These are phyloP conservation scores for Meira miltonrushii DNA, from an alignment of 1,284 basidiomycete species.

Conservation along the genomic window DNA sequence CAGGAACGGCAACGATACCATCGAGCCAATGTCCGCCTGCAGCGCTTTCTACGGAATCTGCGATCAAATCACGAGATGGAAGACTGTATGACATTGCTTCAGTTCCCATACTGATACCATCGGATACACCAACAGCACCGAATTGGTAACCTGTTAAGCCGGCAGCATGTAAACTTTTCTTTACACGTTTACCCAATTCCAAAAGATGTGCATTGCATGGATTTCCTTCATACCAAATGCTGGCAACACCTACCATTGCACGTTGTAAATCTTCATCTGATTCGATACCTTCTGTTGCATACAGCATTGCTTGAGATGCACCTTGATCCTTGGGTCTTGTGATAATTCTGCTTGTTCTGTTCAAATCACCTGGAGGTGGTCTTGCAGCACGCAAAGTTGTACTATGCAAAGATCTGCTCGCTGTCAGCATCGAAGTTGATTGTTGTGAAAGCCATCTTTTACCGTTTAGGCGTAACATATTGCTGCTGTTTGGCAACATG, in stretches of 20 bases:
- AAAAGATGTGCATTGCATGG: conserved; percentile 52
- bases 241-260: conserved; percentile 50
- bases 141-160: conserved; percentile 52
- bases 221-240: conserved; percentile 51
- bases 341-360: conserved; percentile 44
- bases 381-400: conserved; percentile 11
- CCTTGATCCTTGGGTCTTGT: conserved; percentile 51
- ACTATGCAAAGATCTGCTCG: not conserved
- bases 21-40: conserved; percentile 52
- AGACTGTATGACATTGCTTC: conserved; percentile 51
- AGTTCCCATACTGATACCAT: conserved; percentile 52
- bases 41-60: conserved; percentile 49
- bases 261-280: conserved; percentile 44
- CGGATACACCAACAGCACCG: conserved; percentile 50
- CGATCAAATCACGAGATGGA: conserved; percentile 48
- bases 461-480: no score
- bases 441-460: no score
- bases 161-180: conserved; percentile 36
- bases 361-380: conserved; percentile 41
- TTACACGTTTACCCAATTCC: conserved; percentile 43
- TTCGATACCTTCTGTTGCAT: conserved; percentile 48
- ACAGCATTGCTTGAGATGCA: conserved; percentile 51
- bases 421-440: not conserved
- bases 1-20: conserved; percentile 46
- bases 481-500: no score